Base-by-base conservation (phyloP, 164 flowering plant genomes). In the Nelumbo lutea region DNA sequence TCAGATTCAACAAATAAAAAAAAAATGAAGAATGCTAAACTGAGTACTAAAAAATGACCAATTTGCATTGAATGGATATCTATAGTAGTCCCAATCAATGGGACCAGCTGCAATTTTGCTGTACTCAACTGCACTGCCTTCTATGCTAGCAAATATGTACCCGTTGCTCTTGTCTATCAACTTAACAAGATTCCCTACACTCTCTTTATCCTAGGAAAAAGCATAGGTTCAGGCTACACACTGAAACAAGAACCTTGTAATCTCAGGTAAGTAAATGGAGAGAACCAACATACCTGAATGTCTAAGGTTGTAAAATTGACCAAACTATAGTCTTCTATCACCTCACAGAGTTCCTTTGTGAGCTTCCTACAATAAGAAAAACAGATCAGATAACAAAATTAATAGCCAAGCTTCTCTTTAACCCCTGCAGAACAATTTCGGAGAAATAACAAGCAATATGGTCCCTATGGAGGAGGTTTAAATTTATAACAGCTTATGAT, bases 161-260 rank as follows among this genome's bases (percentile, higher is more conserved):
- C 98, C 98, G 72, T 90, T 94, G 83, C 76, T 80, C 78, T 87
- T 90, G 84, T 94, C 97, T 63, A 94, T 90, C 59, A 86, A 76
- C 85, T 88, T 94, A 72, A 94, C 92, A 4, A 94, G 91, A 81
- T 85, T 87, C 64, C 89, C 96, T 3, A 91, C 96, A 73, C 97
- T 94, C 73, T 84, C 95, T 72, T 88, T 91, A 66, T 91, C 96
- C 98, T 91, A 87, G 60, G 75, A 79, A 71, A 14, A 61, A 47
- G 10, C 47, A 9, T 42, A 9, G 52, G 60, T 13, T 61, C 9
- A 64, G 51, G 45, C 38, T 42, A 68, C 11, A 11, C 5, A 42
- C 11, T 3, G 44, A 1, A 62, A 62, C 39, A 15, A 0, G 53
- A n/a, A 59, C 38, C 63, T 42, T 4, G 8, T 44, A 42, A 60